Evolutionary conservation across 352 stramenopile species (phyloP), one percentile per base, ranked within the genome.

Genomic region (Blastocystis sp.): DNA sequence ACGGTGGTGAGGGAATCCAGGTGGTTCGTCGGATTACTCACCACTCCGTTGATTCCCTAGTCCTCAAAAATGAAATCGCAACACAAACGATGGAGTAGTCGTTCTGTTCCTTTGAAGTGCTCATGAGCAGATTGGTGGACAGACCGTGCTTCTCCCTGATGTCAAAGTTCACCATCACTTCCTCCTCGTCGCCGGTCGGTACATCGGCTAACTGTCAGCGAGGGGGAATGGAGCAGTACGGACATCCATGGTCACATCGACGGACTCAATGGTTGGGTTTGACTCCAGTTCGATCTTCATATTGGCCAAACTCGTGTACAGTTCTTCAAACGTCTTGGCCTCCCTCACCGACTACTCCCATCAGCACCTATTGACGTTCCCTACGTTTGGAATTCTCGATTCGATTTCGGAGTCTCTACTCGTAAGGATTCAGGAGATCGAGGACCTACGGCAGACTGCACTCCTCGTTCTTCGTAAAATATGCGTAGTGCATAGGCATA

Each of bases 191-290:
- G 2, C 34, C 34, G 2, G 74, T 69, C 1, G 60, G n/a, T 34
- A 59, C 43, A 53, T 84, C 74, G 28, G 74, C 74, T 84, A 69
- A 2, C 11, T 14, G 48, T 84, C 64, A 71, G 9, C 17, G 2
- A 67, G n/a, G 48, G 10, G 45, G 23, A 2, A 53, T 2, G 10
- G n/a, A 9, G 4, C n/a, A 9, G 40, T 84, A 84, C 74, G 74
- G 43, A 84, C 74, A 52, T 84, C 74, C 53, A 84, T 69, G 14
- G 74, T 84, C 52, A 84, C 66, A 56, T 84, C 45, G 34, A 53
- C n/a, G 21, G 7, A 28, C 40, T 84, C 38, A 21, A 84, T 69
- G 17, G 41, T 34, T 0, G 21, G 11, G 11, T 84, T 34, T 45
- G 74, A 66, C 74, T 84, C 74, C 56, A 84, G 66, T 52, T 84